phyloP scores from a whole-genome alignment of 2,329 filamentous ascomycete genomes.

The Cladophialophora chaetospira region DNA sequence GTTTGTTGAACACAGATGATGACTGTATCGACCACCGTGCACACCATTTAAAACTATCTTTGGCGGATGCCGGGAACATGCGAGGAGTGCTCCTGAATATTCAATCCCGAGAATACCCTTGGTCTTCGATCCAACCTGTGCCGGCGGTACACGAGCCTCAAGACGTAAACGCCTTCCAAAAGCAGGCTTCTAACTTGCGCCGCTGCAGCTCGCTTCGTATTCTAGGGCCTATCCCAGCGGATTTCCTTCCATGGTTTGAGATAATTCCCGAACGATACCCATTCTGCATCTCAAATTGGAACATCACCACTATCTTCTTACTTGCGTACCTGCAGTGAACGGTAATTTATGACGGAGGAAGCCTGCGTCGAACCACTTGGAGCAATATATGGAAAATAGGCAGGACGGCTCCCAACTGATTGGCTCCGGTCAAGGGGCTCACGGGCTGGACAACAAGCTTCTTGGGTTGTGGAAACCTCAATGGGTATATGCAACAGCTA shows the following conservation, averaged over 20 bases:
- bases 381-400: no score
- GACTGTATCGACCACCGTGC: not conserved
- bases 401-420: not conserved
- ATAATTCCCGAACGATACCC: not conserved
- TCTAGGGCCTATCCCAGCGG: not conserved
- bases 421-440: not conserved
- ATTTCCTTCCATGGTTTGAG: not conserved
- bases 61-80: not conserved
- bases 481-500: not conserved
- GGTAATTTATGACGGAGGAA: no score
- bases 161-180: not conserved
- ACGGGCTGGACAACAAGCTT: no score
- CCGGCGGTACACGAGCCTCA: not conserved
- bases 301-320: no score
- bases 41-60: not conserved
- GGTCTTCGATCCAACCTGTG: not conserved
- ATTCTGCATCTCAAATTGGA: not conserved
- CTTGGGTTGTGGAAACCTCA: no score
- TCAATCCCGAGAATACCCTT: not conserved
- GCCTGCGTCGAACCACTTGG: no score
- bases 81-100: not conserved
- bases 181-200: not conserved
- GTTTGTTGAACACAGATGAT: no score
- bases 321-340: no score
- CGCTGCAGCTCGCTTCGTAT: not conserved